phyloP scores from a whole-genome alignment of 306 rosid species.

The Citrullus mucosospermus region DNA sequence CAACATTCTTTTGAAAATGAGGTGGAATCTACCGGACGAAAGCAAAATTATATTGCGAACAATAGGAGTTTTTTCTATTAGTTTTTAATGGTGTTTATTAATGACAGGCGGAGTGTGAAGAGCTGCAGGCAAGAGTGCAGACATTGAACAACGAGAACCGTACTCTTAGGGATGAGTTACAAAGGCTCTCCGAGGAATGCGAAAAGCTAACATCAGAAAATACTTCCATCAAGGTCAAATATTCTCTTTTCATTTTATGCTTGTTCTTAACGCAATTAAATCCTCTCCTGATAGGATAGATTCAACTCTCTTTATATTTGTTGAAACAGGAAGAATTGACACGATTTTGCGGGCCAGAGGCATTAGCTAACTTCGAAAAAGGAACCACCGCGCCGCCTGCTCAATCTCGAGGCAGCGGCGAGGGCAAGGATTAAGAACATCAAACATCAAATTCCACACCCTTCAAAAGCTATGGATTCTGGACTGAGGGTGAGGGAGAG shows the following conservation, averaged over 20 bases:
- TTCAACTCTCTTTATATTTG: neutral
- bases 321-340: constrained; percentile 76
- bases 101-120: constrained; percentile 91
- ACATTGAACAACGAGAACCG: constrained; percentile 56
- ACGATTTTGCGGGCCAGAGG: constrained; percentile 66
- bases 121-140: constrained; percentile 79
- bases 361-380: constrained; percentile 50
- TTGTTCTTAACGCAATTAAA: neutral
- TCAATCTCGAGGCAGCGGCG: constrained; percentile 4
- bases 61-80: no score
- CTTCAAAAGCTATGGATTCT: constrained; percentile 5
- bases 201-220: constrained; percentile 80
- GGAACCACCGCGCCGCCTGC: constrained; percentile 4
- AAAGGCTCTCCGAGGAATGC: constrained; percentile 76
- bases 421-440: constrained; percentile 19
- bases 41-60: no score
- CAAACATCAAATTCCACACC: neutral
- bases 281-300: neutral
- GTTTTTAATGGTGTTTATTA: neutral
- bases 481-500: neutral
- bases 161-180: constrained; percentile 67
- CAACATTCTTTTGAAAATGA: no score
- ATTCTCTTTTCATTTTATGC: neutral
- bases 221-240: constrained; percentile 54
- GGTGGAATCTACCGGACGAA: no score